Evolutionary conservation across 306 rosid genomes (phyloP).

Genomic region (Arachis stenosperma): DNA sequence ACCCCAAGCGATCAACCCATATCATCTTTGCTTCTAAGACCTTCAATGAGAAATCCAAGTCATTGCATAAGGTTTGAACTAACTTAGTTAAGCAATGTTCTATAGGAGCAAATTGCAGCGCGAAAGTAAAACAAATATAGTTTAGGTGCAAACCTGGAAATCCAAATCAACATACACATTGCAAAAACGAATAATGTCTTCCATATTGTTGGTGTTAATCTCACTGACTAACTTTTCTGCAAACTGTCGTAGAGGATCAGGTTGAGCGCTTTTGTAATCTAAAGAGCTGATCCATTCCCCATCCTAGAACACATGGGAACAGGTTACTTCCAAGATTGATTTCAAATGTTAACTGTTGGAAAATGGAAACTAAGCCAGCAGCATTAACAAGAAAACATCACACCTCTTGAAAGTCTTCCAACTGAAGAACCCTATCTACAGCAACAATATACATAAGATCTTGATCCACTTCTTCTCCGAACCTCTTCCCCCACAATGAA

Average conservation of each 20-base stretch:
- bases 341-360: neutral
- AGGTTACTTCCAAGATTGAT: slow-evolving; percentile 25
- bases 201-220: slow-evolving; percentile 73
- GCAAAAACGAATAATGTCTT: slow-evolving; percentile 86
- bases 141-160: slow-evolving; percentile 63
- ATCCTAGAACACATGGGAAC: slow-evolving; percentile 50
- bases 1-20: slow-evolving; percentile 90
- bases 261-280: slow-evolving; percentile 73
- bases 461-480: slow-evolving; percentile 79
- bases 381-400: slow-evolving; percentile 9
- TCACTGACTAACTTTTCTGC: slow-evolving; percentile 79
- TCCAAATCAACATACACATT: slow-evolving; percentile 74
- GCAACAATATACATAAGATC: slow-evolving; percentile 62
- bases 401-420: slow-evolving; percentile 90
- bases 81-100: neutral
- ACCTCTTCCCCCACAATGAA: slow-evolving; percentile 77
- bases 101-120: slow-evolving; percentile 4
- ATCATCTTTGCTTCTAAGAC: slow-evolving; percentile 85
- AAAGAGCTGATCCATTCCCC: slow-evolving; percentile 70
- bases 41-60: slow-evolving; percentile 47
- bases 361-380: neutral
- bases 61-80: slow-evolving; percentile 16
- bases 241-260: slow-evolving; percentile 86
- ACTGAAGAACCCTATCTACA: slow-evolving; percentile 77
- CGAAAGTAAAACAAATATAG: slow-evolving; percentile 21